phyloP scores from a whole-genome alignment of 2,329 filamentous ascomycete species.

The Aspergillus amoenus region DNA sequence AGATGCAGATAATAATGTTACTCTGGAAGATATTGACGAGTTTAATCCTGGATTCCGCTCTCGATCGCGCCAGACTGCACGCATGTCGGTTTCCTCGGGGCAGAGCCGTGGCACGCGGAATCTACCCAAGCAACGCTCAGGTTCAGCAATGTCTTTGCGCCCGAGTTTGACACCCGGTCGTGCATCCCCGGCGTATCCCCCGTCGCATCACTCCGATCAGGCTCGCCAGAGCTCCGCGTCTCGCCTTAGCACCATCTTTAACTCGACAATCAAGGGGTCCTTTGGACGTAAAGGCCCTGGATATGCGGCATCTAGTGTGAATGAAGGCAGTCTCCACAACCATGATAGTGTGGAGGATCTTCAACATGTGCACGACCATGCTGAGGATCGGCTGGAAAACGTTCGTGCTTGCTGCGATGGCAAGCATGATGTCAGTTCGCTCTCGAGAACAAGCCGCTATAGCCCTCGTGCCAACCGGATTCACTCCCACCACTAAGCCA shows the following conservation, averaged over 20 bases:
- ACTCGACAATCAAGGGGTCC: slow-evolving; percentile 49
- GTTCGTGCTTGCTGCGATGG: slow-evolving; percentile 96
- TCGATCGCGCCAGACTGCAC: slow-evolving; percentile 55
- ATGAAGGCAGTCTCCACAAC: slow-evolving; percentile 40
- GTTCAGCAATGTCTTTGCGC: slow-evolving; percentile 39
- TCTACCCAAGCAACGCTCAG: slow-evolving; percentile 56
- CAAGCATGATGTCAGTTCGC: slow-evolving; percentile 66
- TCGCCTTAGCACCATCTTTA: slow-evolving; percentile 49
- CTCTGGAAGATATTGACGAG: slow-evolving; percentile 65
- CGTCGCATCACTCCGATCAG: slow-evolving; percentile 33
- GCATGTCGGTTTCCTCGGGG: slow-evolving; percentile 73
- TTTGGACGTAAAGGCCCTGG: slow-evolving; percentile 48
- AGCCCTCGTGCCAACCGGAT: slow-evolving; percentile 40
- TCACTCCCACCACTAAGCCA: slow-evolving; percentile 35
- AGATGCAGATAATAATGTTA: slow-evolving; percentile 58
- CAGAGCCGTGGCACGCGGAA: slow-evolving; percentile 71
- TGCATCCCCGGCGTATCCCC: slow-evolving; percentile 35
- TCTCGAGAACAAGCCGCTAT: slow-evolving; percentile 43
- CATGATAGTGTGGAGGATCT: slow-evolving; percentile 83
- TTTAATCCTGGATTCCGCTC: slow-evolving; percentile 71
- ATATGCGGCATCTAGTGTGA: slow-evolving; percentile 35
- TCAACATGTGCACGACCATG: slow-evolving; percentile 64
- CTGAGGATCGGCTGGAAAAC: slow-evolving; percentile 82
- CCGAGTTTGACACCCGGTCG: slow-evolving; percentile 38
- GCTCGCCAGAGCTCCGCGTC: slow-evolving; percentile 46